phyloP scores from a whole-genome alignment of 148 eudicot species.

The Fagopyrum esculentum region DNA sequence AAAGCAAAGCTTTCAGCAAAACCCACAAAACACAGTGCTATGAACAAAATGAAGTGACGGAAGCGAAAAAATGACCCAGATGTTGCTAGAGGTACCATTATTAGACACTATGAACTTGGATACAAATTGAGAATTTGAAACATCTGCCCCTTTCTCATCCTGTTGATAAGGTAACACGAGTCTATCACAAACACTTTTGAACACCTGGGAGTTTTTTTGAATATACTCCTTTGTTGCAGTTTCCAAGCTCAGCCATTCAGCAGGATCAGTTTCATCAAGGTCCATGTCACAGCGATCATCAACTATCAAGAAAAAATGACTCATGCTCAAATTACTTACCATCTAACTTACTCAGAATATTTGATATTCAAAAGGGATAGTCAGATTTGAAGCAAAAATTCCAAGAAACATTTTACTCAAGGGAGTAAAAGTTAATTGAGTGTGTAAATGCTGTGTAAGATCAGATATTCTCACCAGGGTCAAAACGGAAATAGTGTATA shows the following conservation, averaged over 20 bases:
- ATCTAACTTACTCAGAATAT: not conserved
- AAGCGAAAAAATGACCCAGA: not conserved
- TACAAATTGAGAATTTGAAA: slow-evolving; percentile 36
- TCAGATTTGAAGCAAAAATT: not conserved
- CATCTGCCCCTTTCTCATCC: slow-evolving; percentile 54
- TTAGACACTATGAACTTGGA: slow-evolving; percentile 35
- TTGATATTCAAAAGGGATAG: not conserved
- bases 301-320: slow-evolving; percentile 35
- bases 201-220: slow-evolving; percentile 48
- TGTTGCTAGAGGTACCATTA: slow-evolving; percentile 28
- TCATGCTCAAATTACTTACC: not conserved
- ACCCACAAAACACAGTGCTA: not conserved
- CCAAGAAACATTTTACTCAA: not conserved
- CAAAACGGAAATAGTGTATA: slow-evolving; percentile 82
- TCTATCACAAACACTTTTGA: slow-evolving; percentile 71
- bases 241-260: slow-evolving; percentile 81
- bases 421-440: not conserved
- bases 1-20: not conserved
- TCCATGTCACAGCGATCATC: slow-evolving; percentile 99
- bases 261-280: slow-evolving; percentile 95
- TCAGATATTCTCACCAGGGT: slow-evolving; percentile 60
- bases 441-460: not conserved
- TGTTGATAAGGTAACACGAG: slow-evolving; percentile 51
- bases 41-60: not conserved
- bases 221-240: slow-evolving; percentile 81